Evolutionary conservation across 441 rosid species (phyloP).

Genomic region (Adansonia rubrostipa): DNA sequence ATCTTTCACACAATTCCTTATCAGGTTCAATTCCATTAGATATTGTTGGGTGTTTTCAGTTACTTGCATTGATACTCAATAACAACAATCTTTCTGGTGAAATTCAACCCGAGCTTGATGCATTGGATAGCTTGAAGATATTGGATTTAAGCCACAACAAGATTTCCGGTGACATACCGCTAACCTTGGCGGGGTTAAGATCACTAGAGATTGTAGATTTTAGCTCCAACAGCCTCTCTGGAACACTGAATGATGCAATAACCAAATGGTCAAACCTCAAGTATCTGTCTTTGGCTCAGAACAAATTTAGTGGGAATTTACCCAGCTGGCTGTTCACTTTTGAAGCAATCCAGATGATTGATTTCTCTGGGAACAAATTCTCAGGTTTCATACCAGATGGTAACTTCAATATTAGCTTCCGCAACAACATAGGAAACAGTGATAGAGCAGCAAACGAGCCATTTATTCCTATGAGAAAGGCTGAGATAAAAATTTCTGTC

Average conservation of each 20-base stretch:
- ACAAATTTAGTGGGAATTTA: slow-evolving; percentile 69
- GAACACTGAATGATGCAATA: slow-evolving; percentile 78
- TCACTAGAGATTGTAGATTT: slow-evolving; percentile 88
- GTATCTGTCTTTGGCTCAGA: slow-evolving; percentile 73
- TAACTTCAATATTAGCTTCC: slow-evolving; percentile 65
- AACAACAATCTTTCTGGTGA: slow-evolving; percentile 82
- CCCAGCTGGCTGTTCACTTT: slow-evolving; percentile 82
- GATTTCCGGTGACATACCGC: slow-evolving; percentile 82
- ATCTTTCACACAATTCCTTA: slow-evolving; percentile 74
- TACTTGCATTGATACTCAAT: slow-evolving; percentile 65
- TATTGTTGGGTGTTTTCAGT: slow-evolving; percentile 87
- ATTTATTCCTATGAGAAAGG: slow-evolving; percentile 25
- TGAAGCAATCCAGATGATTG: slow-evolving; percentile 65
- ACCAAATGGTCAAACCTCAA: slow-evolving; percentile 82
- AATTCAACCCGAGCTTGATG: slow-evolving; percentile 91
- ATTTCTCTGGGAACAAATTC: slow-evolving; percentile 79
- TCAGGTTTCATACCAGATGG: slow-evolving; percentile 76
- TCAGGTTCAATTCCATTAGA: slow-evolving; percentile 81
- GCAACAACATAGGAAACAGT: slow-evolving; percentile 43
- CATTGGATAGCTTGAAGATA: slow-evolving; percentile 77
- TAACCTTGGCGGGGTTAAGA: slow-evolving; percentile 81
- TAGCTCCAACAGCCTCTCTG: slow-evolving; percentile 77
- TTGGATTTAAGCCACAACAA: slow-evolving; percentile 76
- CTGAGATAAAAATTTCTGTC: slow-evolving; percentile 49
- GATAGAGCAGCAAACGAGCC: slow-evolving; percentile 28